A percentile compares a stretch with the other conserved stretches of the same genome.
Evolutionary conservation across 2,329 filamentous ascomycete genomes (phyloP).

Genomic region (Clonostachys rhizophaga): DNA sequence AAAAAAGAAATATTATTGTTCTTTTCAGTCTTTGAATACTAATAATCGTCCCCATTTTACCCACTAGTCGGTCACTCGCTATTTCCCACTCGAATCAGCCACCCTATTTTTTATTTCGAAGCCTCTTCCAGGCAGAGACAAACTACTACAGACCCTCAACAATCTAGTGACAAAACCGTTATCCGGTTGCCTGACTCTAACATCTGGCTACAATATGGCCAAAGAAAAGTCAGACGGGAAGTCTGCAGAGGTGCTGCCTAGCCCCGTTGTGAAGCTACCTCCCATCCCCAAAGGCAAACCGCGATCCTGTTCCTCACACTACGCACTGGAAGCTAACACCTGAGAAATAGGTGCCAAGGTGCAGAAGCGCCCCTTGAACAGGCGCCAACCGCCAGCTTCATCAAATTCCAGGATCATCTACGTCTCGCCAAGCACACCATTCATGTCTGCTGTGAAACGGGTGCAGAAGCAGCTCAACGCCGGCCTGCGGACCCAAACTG

Average conservation of each 20-base stretch:
- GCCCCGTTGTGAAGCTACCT: conserved; percentile 23
- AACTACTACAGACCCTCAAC: no score
- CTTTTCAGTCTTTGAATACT: no score
- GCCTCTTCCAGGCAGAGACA: no score
- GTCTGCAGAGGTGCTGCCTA: conserved; percentile 9
- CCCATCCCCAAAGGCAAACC: conserved; percentile 23
- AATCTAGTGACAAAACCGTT: no score
- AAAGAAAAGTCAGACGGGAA: conserved; percentile 1
- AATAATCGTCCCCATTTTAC: no score
- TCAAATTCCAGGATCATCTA: conserved; percentile 48
- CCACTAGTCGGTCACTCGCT: no score
- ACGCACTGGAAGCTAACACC: neutral
- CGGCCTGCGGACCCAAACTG: conserved; percentile 27
- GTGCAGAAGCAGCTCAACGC: conserved; percentile 58
- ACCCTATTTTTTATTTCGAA: no score
- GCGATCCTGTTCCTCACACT: neutral
- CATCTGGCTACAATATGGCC: no score
- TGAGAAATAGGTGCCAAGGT: neutral
- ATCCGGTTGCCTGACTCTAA: no score
- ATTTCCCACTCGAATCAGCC: no score
- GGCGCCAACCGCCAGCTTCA: neutral
- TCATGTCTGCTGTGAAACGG: conserved; percentile 64
- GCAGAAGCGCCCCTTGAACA: neutral
- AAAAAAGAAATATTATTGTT: no score
- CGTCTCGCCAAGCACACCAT: conserved; percentile 59